Conservation (phyloP, 495 filamentous ascomycete genomes). For the Echria macrotheca region DNA sequence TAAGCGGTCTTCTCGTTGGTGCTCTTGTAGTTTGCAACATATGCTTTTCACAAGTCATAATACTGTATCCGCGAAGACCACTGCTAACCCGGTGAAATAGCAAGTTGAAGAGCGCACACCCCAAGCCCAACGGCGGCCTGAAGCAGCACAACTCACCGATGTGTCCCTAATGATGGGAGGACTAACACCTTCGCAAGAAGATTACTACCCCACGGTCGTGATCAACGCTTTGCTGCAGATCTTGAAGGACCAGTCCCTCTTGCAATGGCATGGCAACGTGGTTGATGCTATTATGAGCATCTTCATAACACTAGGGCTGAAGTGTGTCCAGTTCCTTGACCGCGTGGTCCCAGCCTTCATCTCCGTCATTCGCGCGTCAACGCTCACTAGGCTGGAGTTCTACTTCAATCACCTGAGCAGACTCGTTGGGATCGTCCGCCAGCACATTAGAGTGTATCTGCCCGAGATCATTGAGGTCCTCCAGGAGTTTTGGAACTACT, state of each 20-base stretch:
- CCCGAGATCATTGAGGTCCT: constrained; percentile 77
- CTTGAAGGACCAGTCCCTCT: constrained; percentile 79
- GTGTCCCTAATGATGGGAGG: constrained; percentile 97
- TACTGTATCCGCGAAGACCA: too few relatives aligned
- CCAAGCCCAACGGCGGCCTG: constrained; percentile 54
- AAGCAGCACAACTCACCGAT: constrained; percentile 70
- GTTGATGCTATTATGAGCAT: constrained; percentile 98
- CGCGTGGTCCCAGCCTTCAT: constrained; percentile 94
- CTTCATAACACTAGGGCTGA: constrained; percentile 89
- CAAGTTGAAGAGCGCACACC: constrained; percentile 59
- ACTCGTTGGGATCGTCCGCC: constrained; percentile 87
- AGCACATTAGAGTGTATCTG: constrained; percentile 88
- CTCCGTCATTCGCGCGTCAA: constrained; percentile 71
- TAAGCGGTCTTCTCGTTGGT: constrained; percentile 29
- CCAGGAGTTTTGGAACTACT: constrained; percentile 77
- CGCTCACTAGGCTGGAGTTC: constrained; percentile 69
- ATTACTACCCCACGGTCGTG: constrained; percentile 97
- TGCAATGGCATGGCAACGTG: constrained; percentile 87
- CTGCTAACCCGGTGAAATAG: constrained; percentile 32
- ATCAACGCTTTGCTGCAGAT: constrained; percentile 92
- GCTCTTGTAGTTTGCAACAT: too few relatives aligned
- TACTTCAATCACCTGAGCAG: constrained; percentile 96
- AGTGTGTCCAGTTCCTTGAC: constrained; percentile 88
- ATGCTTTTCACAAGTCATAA: too few relatives aligned
- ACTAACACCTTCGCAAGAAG: constrained; percentile 92